These are phyloP conservation scores for Ceratorhiza oryzae-sativae DNA, from an alignment of 1,284 basidiomycete species.

Conservation along the genomic window DNA sequence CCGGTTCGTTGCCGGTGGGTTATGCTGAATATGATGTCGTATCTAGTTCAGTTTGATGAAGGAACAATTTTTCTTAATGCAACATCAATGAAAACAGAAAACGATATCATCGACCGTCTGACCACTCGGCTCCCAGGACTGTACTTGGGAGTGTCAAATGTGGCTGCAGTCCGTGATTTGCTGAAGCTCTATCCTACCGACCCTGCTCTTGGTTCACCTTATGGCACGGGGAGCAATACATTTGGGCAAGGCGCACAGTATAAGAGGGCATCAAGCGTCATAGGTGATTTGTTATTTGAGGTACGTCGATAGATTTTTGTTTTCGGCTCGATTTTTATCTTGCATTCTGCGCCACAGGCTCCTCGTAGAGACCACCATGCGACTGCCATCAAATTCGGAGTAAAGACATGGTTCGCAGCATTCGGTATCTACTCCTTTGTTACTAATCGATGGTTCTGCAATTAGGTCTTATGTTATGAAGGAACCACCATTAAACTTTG, in stretches of 20 bases:
- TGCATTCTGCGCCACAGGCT: constrained; percentile 12
- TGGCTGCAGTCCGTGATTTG: constrained; percentile 20
- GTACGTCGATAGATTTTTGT: not conserved
- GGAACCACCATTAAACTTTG: not conserved
- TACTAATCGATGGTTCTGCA: no score
- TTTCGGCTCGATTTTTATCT: not conserved
- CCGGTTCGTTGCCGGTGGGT: not conserved
- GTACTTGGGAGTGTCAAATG: constrained; percentile 5
- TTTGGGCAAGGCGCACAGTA: constrained; percentile 24
- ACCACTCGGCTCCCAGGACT: constrained; percentile 5
- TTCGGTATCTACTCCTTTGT: not conserved
- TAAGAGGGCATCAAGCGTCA: constrained; percentile 26
- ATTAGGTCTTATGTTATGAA: constrained; percentile 28
- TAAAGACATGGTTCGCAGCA: constrained; percentile 15
- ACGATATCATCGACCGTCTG: constrained; percentile 19
- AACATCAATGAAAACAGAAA: constrained; percentile 1
- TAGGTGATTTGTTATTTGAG: constrained; percentile 36
- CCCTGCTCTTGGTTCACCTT: constrained; percentile 37
- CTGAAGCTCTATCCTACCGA: constrained; percentile 27
- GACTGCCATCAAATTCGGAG: not conserved
- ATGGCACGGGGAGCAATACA: constrained; percentile 29
- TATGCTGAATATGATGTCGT: not conserved
- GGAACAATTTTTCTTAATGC: constrained; percentile 43
- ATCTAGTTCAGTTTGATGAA: constrained; percentile 42
- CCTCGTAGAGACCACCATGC: not conserved